phyloP scores from a whole-genome alignment of 176 grass and related monocot species.

The Guadua angustifolia region DNA sequence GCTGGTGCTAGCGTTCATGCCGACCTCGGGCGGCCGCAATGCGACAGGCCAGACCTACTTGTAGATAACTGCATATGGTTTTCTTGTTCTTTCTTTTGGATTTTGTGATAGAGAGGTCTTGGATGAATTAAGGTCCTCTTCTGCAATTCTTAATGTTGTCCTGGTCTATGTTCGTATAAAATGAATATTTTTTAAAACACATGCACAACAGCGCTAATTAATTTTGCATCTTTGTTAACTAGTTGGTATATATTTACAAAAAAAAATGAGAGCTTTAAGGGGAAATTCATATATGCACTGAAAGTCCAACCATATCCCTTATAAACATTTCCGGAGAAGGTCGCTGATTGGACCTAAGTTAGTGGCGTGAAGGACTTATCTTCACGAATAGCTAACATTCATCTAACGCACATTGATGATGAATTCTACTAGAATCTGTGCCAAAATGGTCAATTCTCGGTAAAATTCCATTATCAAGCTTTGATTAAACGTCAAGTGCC shows the following conservation, averaged over 20 bases:
- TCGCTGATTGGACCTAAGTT: too few species aligned
- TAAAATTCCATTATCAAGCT: too few species aligned
- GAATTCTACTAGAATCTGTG: too few species aligned
- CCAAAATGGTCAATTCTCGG: too few species aligned
- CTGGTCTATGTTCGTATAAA: neutral
- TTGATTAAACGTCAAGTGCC: too few species aligned
- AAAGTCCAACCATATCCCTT: too few species aligned
- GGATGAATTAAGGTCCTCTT: constrained; percentile 14
- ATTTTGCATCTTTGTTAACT: neutral
- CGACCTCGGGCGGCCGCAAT: constrained; percentile 33
- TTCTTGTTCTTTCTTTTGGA: constrained; percentile 9
- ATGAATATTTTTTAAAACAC: neutral
- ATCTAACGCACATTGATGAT: too few species aligned
- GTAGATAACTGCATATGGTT: constrained; percentile 30
- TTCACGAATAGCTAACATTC: too few species aligned
- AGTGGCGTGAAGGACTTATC: too few species aligned
- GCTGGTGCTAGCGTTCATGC: constrained; percentile 73
- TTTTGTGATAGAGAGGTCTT: constrained; percentile 30
- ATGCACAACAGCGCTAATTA: neutral
- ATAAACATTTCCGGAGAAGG: too few species aligned
- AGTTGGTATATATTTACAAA: neutral
- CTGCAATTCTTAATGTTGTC: neutral
- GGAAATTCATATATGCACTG: too few species aligned
- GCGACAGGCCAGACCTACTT: constrained; percentile 20
- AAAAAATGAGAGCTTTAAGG: neutral